Percentiles rank a stretch among this genome's conserved stretches.
Conservation (phyloP, 176 grass and related monocot genomes). For the Metroxylon sagu region DNA sequence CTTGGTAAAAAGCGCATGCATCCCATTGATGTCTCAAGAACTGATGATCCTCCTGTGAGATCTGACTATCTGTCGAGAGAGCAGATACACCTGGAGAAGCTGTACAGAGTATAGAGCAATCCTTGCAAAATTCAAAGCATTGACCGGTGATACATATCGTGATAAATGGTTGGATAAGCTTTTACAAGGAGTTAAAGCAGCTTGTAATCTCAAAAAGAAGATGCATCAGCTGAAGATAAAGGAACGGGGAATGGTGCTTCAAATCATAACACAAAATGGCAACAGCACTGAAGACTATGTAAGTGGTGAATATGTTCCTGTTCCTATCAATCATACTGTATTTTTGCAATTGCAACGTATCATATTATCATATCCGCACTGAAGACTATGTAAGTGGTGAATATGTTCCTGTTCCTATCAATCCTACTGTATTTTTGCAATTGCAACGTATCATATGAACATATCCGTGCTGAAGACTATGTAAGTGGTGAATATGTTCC, state of each 20-base stretch:
- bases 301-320: constrained; percentile 13
- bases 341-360: too few species aligned
- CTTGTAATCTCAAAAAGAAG: constrained; percentile 40
- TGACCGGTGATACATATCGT: constrained; percentile 46
- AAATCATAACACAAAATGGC: background rate
- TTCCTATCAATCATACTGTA: too few species aligned
- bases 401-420: background rate
- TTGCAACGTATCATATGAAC: too few species aligned
- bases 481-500: constrained; percentile 27
- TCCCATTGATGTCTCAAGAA: constrained; percentile 54
- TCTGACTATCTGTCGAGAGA: constrained; percentile 49
- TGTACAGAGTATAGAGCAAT: constrained; percentile 32
- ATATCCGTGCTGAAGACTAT: constrained; percentile 3
- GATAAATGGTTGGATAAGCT: constrained; percentile 93
- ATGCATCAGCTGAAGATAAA: constrained; percentile 19
- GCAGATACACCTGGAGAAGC: constrained; percentile 70
- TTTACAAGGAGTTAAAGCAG: constrained; percentile 46
- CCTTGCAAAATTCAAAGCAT: constrained; percentile 57
- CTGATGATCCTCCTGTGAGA: constrained; percentile 23
- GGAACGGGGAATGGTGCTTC: constrained; percentile 1
- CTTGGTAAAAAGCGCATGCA: constrained; percentile 36
- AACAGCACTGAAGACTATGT: constrained; percentile 30
- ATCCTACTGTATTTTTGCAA: too few species aligned
- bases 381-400: constrained; percentile 30
- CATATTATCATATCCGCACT: background rate